phyloP scores from a whole-genome alignment of 257 asterid species.

The Pogostemon cablin region DNA sequence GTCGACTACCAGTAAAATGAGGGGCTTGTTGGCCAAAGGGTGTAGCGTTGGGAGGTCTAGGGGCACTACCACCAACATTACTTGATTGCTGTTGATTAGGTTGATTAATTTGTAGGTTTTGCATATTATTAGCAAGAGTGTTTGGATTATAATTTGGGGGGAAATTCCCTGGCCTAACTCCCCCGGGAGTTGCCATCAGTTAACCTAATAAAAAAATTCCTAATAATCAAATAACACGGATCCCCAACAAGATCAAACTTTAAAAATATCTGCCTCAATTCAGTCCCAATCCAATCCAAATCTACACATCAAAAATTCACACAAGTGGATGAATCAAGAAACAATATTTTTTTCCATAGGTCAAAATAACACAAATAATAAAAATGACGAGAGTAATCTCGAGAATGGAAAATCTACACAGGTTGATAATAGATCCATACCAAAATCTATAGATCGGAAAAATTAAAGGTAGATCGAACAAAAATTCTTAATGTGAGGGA shows the following conservation, averaged over 20 bases:
- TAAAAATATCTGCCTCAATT: constrained; percentile 30
- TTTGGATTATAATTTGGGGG: constrained; percentile 75
- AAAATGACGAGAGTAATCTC: no score
- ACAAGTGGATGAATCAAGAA: constrained; percentile 26
- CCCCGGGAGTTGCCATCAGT: constrained; percentile 86
- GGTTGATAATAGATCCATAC: no score
- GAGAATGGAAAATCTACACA: no score
- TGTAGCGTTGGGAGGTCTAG: constrained; percentile 52
- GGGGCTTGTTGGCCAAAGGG: constrained; percentile 80
- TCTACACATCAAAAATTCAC: constrained; percentile 36
- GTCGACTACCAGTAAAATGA: constrained; percentile 63
- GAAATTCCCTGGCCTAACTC: constrained; percentile 75
- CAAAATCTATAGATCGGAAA: no score
- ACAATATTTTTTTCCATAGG: constrained; percentile 25
- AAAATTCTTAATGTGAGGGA: no score
- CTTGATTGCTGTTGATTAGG: constrained; percentile 57
- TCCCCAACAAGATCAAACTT: constrained; percentile 35
- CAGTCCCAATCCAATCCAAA: constrained; percentile 41
- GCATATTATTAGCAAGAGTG: constrained; percentile 69
- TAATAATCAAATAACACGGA: constrained; percentile 33
- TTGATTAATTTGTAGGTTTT: constrained; percentile 67
- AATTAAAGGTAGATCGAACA: no score
- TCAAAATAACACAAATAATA: constrained; percentile 4
- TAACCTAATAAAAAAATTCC: constrained; percentile 38
- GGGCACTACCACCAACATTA: constrained; percentile 45